Conservation (phyloP, 305 asterid species). For the Petunia hybrid region DNA sequence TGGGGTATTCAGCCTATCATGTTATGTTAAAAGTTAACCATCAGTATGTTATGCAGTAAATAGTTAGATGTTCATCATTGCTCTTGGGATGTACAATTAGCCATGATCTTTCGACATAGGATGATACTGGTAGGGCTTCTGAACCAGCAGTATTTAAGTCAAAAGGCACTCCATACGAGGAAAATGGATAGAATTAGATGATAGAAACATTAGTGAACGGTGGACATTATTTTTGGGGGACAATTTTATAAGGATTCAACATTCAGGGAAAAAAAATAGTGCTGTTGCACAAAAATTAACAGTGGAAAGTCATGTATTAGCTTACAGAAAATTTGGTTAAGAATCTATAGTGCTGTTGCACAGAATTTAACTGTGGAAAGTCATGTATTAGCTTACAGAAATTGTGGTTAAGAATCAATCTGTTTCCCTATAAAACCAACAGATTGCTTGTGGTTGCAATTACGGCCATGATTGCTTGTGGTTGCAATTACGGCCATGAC, state of each 20-base stretch:
- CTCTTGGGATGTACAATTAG: not conserved
- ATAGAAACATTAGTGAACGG: not conserved
- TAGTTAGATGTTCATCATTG: not conserved
- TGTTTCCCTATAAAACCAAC: not conserved
- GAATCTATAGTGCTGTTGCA: not conserved
- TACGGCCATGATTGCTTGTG: not conserved
- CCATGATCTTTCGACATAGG: not conserved
- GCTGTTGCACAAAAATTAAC: not conserved
- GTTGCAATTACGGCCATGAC: not conserved
- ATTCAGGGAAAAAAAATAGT: not conserved
- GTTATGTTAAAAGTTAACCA: not conserved
- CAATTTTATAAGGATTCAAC: not conserved
- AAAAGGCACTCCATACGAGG: not conserved
- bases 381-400: not conserved
- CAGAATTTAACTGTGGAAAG: not conserved
- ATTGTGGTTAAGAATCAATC: not conserved
- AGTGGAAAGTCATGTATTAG: not conserved
- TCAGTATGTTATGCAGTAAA: not conserved
- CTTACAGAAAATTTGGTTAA: not conserved
- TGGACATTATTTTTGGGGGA: not conserved
- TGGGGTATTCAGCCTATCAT: not conserved
- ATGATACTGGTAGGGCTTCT: not conserved
- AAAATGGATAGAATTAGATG: not conserved
- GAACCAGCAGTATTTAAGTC: not conserved
- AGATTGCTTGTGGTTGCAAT: constrained; percentile 3